Evolutionary conservation across 2,329 filamentous ascomycete genomes (phyloP).

Genomic region (Verticillium nubilum): DNA sequence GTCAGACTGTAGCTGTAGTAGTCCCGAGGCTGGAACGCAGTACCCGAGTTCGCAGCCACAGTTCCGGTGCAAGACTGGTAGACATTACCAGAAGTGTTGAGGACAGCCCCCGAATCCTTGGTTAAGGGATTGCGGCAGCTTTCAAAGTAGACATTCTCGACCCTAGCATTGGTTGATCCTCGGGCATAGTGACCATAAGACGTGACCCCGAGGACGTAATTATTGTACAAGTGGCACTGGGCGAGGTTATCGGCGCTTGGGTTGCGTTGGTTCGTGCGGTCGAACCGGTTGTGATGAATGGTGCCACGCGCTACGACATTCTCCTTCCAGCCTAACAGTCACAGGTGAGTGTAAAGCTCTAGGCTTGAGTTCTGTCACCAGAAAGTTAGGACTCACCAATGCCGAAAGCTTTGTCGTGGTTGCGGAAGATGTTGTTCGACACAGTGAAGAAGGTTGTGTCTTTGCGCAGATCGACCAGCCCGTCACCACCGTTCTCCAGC

Average conservation of each 20-base stretch:
- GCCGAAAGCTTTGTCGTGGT: conserved; percentile 14
- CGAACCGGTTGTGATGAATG: conserved; percentile 12
- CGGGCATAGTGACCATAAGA: conserved; percentile 12
- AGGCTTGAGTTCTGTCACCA: too few species aligned
- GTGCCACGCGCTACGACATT: conserved; percentile 10
- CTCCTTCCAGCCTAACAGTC: conserved; percentile 8
- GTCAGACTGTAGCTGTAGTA: conserved; percentile 6
- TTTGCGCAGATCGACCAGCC: conserved; percentile 9
- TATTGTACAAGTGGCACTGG: conserved; percentile 13
- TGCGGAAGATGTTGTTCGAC: conserved; percentile 13
- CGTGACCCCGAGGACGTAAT: conserved; percentile 9
- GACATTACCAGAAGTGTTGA: conserved; percentile 4
- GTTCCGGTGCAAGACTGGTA: conserved; percentile 8
- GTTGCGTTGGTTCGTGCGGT: conserved; percentile 12
- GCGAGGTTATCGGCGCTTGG: conserved; percentile 10
- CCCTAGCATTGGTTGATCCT: conserved; percentile 6
- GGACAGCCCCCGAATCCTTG: conserved; percentile 1
- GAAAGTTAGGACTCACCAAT: conserved; percentile 6
- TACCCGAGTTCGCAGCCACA: conserved; percentile 6
- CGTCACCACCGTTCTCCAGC: conserved; percentile 10
- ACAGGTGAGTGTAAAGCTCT: too few species aligned
- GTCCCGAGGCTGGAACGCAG: conserved; percentile 1
- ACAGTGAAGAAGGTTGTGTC: conserved; percentile 14
- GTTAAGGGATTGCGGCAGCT: conserved; percentile 9
- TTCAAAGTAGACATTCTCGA: conserved; percentile 13